These are phyloP conservation scores for Diaporthe aspalathi DNA, from an alignment of 2,329 filamentous ascomycete species.

Conservation along the genomic window DNA sequence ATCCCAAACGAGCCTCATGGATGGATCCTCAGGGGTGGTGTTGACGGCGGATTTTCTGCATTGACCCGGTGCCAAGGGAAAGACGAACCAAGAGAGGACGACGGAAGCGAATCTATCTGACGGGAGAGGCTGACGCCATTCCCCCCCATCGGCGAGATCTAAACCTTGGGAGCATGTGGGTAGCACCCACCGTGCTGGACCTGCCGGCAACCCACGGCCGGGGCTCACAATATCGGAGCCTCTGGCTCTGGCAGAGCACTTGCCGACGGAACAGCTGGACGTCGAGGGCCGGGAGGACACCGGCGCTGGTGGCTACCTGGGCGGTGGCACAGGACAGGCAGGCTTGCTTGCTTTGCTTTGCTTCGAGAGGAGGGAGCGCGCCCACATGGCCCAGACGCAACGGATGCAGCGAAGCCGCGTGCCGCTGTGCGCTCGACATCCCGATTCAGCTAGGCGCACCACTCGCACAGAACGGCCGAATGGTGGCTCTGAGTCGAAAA, in stretches of 20 bases:
- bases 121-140: constrained; percentile 31
- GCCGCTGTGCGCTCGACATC: not conserved
- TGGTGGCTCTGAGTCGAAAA: constrained; percentile 1
- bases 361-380: not conserved
- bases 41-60: constrained; percentile 26
- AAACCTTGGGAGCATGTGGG: constrained; percentile 6
- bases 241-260: not conserved
- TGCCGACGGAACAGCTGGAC: not conserved
- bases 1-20: constrained; percentile 36
- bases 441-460: constrained; percentile 1
- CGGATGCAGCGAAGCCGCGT: not conserved
- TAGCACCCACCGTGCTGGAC: constrained; percentile 15
- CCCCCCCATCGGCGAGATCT: constrained; percentile 12
- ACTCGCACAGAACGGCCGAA: not conserved
- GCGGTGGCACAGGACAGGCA: not conserved
- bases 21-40: constrained; percentile 35
- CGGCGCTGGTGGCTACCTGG: not conserved
- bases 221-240: not conserved
- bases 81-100: constrained; percentile 23
- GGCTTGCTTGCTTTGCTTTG: not conserved
- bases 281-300: not conserved
- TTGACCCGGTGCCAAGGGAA: constrained; percentile 15
- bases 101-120: constrained; percentile 20
- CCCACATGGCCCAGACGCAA: constrained; percentile 11
- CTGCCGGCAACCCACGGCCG: not conserved